Conservation (phyloP, 2,329 filamentous ascomycete genomes). For the Fusarium palustre region DNA sequence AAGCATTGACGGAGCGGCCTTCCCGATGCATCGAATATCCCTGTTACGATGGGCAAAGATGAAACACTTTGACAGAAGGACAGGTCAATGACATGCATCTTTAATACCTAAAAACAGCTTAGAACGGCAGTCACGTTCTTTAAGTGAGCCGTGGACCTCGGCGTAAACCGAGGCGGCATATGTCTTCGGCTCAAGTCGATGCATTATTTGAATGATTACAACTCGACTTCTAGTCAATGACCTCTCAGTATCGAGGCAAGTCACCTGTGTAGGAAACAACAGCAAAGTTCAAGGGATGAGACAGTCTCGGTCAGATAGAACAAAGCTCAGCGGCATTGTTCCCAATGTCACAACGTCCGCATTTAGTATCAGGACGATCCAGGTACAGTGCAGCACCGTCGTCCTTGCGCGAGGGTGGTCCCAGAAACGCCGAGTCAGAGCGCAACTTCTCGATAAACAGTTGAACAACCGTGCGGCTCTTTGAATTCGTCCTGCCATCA, state of each 20-base stretch:
- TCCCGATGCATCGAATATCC: constrained; percentile 26
- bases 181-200: constrained; percentile 29
- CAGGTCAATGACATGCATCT: constrained; percentile 41
- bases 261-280: constrained; percentile 16
- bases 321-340: constrained; percentile 30
- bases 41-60: constrained; percentile 33
- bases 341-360: constrained; percentile 35
- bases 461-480: constrained; percentile 44
- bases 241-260: constrained; percentile 38
- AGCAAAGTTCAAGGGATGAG: constrained; percentile 39
- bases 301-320: constrained; percentile 40
- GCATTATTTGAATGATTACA: constrained; percentile 14
- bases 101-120: constrained; percentile 32
- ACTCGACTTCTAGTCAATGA: constrained; percentile 21
- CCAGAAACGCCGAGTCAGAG: constrained; percentile 31
- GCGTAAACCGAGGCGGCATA: constrained; percentile 36
- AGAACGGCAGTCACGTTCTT: constrained; percentile 32
- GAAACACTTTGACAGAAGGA: constrained; percentile 44
- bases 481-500: constrained; percentile 44
- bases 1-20: constrained; percentile 39
- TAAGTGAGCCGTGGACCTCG: constrained; percentile 42
- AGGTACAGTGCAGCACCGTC: constrained; percentile 14
- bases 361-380: constrained; percentile 33
- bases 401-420: constrained; percentile 21
- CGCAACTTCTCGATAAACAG: constrained; percentile 17